Conservation (phyloP, 495 filamentous ascomycete species). For the Schizothecium vesticola region DNA sequence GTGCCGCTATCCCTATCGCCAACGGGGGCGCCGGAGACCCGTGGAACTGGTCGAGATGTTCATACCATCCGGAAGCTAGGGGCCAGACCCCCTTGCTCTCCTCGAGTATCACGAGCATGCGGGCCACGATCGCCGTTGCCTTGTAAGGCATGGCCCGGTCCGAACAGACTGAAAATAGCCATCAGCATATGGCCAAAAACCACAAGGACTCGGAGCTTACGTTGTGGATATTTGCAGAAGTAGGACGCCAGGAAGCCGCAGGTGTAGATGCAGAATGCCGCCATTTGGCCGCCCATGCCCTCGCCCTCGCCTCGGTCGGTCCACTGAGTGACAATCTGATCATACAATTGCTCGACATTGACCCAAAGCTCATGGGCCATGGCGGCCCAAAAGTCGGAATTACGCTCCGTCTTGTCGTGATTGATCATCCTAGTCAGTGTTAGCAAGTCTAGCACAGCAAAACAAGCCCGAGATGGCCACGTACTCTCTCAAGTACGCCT, state of each 20-base stretch:
- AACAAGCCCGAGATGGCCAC: slow-evolving; percentile 3
- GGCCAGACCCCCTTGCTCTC: slow-evolving; percentile 43
- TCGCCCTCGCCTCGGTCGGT: slow-evolving; percentile 35
- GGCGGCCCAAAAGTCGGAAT: slow-evolving; percentile 33
- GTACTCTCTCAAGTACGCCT: slow-evolving; percentile 44
- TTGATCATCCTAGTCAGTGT: slow-evolving; percentile 36
- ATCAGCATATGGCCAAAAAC: slow-evolving; percentile 1
- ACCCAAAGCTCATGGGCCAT: slow-evolving; percentile 45
- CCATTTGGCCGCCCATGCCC: slow-evolving; percentile 47
- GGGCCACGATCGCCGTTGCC: slow-evolving; percentile 35
- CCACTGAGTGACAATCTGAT: slow-evolving; percentile 45
- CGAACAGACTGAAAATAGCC: slow-evolving; percentile 27
- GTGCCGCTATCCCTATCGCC: slow-evolving; percentile 25
- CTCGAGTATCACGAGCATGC: slow-evolving; percentile 34
- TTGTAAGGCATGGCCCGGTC: slow-evolving; percentile 30
- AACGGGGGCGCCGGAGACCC: slow-evolving; percentile 32
- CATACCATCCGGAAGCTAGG: slow-evolving; percentile 40
- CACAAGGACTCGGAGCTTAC: slow-evolving; percentile 22
- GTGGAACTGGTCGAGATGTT: slow-evolving; percentile 39
- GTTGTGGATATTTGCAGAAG: slow-evolving; percentile 39
- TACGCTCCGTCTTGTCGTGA: slow-evolving; percentile 31
- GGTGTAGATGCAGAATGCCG: slow-evolving; percentile 46
- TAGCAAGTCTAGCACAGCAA: neutral
- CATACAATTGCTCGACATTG: slow-evolving; percentile 41
- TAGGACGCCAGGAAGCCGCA: slow-evolving; percentile 47